These are phyloP conservation scores for Candida mattraensis DNA, from an alignment of 805 yeast genomes.

Conservation along the genomic window DNA sequence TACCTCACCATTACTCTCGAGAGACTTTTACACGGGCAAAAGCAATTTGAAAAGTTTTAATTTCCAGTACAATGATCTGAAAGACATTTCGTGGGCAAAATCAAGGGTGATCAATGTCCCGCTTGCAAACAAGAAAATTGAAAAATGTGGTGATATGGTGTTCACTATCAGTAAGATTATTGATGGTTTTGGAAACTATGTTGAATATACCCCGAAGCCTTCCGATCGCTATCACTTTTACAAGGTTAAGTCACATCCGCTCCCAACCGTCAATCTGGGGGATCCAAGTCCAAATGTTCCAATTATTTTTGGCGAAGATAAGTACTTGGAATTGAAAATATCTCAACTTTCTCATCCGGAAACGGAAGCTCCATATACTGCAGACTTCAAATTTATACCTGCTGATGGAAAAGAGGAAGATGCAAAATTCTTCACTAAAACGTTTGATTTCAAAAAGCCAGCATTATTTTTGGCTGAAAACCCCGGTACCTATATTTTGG, in stretches of 20 bases:
- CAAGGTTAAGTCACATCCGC: conserved; percentile 51
- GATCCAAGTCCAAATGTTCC: conserved; percentile 35
- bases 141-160: conserved; percentile 50
- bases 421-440: conserved; percentile 20
- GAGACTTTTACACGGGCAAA: conserved; percentile 28
- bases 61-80: conserved; percentile 35
- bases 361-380: conserved; percentile 49
- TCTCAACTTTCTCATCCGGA: conserved; percentile 24
- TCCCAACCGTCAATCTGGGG: conserved; percentile 50
- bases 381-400: conserved; percentile 35
- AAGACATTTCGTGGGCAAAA: conserved; percentile 39
- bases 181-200: conserved; percentile 66
- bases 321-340: conserved; percentile 31
- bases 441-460: conserved; percentile 29
- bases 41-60: conserved; percentile 18
- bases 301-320: conserved; percentile 32
- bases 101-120: conserved; percentile 29
- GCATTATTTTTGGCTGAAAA: conserved; percentile 40
- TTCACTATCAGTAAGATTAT: conserved; percentile 57
- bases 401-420: conserved; percentile 22
- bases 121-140: conserved; percentile 25
- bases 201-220: conserved; percentile 41
- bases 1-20: conserved; percentile 47
- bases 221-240: conserved; percentile 40
- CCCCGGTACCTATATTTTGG: conserved; percentile 68